Conservation (phyloP, 2,329 filamentous ascomycete species). For the Nigrospora oryzae region DNA sequence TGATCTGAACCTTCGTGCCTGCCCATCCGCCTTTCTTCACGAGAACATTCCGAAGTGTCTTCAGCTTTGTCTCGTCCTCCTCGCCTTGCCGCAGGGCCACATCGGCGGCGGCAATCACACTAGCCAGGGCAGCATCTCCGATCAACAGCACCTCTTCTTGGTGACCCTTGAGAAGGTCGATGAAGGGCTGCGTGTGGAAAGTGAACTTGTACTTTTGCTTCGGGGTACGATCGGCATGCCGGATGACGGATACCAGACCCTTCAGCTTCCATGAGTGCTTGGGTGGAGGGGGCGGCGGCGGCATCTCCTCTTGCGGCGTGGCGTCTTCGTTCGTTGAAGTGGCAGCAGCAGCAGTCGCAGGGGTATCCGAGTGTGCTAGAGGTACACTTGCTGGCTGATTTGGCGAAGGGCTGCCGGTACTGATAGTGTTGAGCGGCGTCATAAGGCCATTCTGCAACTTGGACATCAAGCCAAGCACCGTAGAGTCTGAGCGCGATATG, state of each 20-base stretch:
- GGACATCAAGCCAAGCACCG: slow-evolving; percentile 14
- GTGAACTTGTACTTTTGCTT: slow-evolving; percentile 99
- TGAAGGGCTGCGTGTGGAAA: slow-evolving; percentile 93
- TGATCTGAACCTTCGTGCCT: slow-evolving; percentile 97
- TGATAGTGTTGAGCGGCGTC: slow-evolving; percentile 18
- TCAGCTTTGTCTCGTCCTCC: slow-evolving; percentile 84
- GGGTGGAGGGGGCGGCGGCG: slow-evolving; percentile 59
- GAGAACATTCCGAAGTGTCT: slow-evolving; percentile 73
- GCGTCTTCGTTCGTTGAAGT: slow-evolving; percentile 25
- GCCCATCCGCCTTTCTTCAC: slow-evolving; percentile 90
- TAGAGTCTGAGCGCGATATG: slow-evolving; percentile 14
- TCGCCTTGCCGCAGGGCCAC: slow-evolving; percentile 67
- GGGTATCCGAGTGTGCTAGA: not conserved
- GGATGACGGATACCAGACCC: slow-evolving; percentile 91
- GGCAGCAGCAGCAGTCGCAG: slow-evolving; percentile 21
- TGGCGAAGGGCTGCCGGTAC: not conserved
- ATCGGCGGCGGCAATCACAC: slow-evolving; percentile 83
- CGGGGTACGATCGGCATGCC: slow-evolving; percentile 92
- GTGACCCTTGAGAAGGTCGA: slow-evolving; percentile 88
- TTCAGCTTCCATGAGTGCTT: slow-evolving; percentile 98
- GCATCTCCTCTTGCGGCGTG: slow-evolving; percentile 26
- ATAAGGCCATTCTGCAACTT: slow-evolving; percentile 25
- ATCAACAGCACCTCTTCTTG: slow-evolving; percentile 94
- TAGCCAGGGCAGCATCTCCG: slow-evolving; percentile 79
- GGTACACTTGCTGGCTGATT: not conserved